Conservation (phyloP, 805 yeast species). For the Saccharomycopsis sp. region DNA sequence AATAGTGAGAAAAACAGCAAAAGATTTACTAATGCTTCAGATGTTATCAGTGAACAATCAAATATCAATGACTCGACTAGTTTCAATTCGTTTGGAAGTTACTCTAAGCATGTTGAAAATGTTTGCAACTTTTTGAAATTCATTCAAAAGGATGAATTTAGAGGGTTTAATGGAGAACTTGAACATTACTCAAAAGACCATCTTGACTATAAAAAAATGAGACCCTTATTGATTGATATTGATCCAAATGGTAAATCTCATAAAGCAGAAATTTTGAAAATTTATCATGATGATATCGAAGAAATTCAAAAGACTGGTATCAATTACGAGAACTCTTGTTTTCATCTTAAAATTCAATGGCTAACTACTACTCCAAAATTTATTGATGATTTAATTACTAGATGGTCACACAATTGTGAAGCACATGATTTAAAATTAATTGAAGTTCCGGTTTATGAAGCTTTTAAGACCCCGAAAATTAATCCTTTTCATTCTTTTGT, state of each 20-base stretch:
- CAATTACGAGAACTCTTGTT: constrained; percentile 41
- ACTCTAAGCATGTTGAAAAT: constrained; percentile 10
- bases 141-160: constrained; percentile 11
- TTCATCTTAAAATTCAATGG: constrained; percentile 90
- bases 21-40: too few species aligned
- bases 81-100: not conserved
- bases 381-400: constrained; percentile 65
- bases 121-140: constrained; percentile 7
- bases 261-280: constrained; percentile 66
- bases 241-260: constrained; percentile 66
- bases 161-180: not conserved
- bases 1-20: constrained; percentile 3
- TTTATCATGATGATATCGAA: constrained; percentile 58
- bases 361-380: constrained; percentile 77
- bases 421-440: constrained; percentile 57
- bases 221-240: constrained; percentile 56
- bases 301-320: constrained; percentile 59
- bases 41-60: not conserved
- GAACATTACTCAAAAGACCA: not conserved
- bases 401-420: constrained; percentile 78
- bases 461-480: constrained; percentile 53
- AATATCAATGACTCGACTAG: not conserved
- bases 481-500: constrained; percentile 89
- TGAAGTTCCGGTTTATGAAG: constrained; percentile 18
- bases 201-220: constrained; percentile 38